Conservation (phyloP, 1,284 basidiomycete species). For the Rhodofomes roseus region DNA sequence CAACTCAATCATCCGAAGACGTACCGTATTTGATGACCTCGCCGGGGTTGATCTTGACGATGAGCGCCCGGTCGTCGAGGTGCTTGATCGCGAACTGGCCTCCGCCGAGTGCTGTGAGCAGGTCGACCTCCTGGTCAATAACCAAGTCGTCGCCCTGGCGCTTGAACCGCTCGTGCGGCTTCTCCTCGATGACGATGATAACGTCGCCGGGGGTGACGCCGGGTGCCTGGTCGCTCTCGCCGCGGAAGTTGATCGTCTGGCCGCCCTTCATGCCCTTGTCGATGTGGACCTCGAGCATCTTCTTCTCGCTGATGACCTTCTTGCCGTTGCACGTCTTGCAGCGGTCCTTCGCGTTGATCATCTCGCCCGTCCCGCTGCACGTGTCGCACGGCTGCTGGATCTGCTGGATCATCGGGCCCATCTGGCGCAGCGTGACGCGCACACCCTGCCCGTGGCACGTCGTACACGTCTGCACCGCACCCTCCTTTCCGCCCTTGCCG, state of each 20-base stretch:
- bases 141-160: conserved; percentile 90
- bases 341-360: conserved; percentile 92
- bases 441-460: conserved; percentile 90
- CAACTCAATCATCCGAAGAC: too few relatives aligned
- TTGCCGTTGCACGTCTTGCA: conserved; percentile 95
- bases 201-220: conserved; percentile 92
- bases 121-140: conserved; percentile 86
- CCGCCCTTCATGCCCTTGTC: conserved; percentile 99
- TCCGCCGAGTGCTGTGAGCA: conserved; percentile 92
- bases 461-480: conserved; percentile 81
- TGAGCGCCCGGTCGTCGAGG: conserved; percentile 87
- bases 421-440: conserved; percentile 89
- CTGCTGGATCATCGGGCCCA: conserved; percentile 99
- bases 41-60: conserved; percentile 85
- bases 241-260: conserved; percentile 91
- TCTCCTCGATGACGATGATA: conserved; percentile 97
- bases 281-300: conserved; percentile 98
- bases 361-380: conserved; percentile 89
- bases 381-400: conserved; percentile 95
- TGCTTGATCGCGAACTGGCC: conserved; percentile 92
- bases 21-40: conserved; percentile 93
- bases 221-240: conserved; percentile 97
- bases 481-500: conserved; percentile 97
- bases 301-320: conserved; percentile 94
- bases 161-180: conserved; percentile 73